Base-by-base conservation (phyloP, 2,329 filamentous ascomycete genomes). In the Aspergillus fijiensis region DNA sequence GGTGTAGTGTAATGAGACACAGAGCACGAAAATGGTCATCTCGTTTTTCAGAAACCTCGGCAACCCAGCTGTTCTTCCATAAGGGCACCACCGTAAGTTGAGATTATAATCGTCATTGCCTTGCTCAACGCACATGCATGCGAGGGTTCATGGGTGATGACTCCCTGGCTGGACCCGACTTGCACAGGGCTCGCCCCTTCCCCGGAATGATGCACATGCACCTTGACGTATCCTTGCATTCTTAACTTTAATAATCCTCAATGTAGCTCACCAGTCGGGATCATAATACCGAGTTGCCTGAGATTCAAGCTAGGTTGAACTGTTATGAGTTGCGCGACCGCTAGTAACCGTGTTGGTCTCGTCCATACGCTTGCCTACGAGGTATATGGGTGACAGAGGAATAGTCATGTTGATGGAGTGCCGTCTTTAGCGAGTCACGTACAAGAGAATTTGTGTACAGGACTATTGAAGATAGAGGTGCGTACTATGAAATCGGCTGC, bases 211-310 rank as follows among this genome's bases (percentile, higher is more conserved):
- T 27, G 51, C 19, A 53, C 12, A 27, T 53, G 51, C 51, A 53
- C 11, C 35, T 53, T 53, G 49, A 53, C 33, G 51, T 45, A 19
- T 53, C 51, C 51, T 53, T 53, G 23, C 51, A 53, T 23, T 12
- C 25, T 45, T 33, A 53, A 27, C 31, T 16, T 25, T 25, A 45
- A 39, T 14, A 19, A 5, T 12, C 2, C 29, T 12, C 51, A 42
- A 27, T 4, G 21, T 14, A 51, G 12, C 49, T 51, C 49, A 29
- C 31, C 49, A 35, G 49, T 51, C 27, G 49, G 25, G 9, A 51
- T 23, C 27, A 23, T 51, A 45, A 10, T n/a, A 16, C 6, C 16
- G 2, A 45, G 6, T 45, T 6, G 39, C 14, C 6, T 19, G 14
- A 6, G 16, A 6, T 4, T 45, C 16, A 16, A 9, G 39, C 39